Evolutionary conservation across 352 stramenopile genomes (phyloP).

Genomic region (Globisporangium okanoganense): DNA sequence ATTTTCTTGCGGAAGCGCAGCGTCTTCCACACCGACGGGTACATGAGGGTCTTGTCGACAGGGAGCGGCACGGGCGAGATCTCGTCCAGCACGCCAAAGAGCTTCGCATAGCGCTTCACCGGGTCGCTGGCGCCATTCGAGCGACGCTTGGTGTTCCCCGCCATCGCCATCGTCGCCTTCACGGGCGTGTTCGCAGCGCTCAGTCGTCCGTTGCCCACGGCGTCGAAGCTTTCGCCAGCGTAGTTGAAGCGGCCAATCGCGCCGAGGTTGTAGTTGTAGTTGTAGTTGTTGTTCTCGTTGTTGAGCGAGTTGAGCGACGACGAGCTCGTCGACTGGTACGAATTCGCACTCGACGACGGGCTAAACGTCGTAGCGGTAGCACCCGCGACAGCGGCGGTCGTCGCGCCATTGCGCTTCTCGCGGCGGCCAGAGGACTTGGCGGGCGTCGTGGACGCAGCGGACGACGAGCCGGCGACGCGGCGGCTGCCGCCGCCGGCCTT

Average conservation of each 20-base stretch:
- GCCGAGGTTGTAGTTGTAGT: conserved; percentile 13
- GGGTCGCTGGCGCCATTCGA: conserved; percentile 8
- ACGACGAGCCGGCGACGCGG: not conserved
- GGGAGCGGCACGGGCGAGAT: conserved; percentile 9
- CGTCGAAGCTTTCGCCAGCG: not conserved
- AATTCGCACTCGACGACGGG: conserved; percentile 14
- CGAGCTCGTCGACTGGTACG: conserved; percentile 22
- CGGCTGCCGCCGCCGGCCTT: conserved; percentile 13
- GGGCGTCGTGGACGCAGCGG: conserved; percentile 1
- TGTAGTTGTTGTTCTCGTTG: conserved; percentile 15
- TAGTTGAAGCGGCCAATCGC: conserved; percentile 9
- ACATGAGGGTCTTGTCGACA: conserved; percentile 38
- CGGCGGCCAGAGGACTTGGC: conserved; percentile 2
- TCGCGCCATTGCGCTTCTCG: conserved; percentile 5
- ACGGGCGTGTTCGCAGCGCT: conserved; percentile 14
- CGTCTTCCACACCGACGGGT: conserved; percentile 75
- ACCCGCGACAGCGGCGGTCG: not conserved
- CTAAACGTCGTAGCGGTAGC: conserved; percentile 6
- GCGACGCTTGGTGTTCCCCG: conserved; percentile 7
- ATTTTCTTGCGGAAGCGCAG: conserved; percentile 82
- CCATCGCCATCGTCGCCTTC: not conserved
- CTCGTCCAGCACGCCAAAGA: conserved; percentile 17
- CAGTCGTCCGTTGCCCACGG: not conserved
- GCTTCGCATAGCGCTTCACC: conserved; percentile 16
- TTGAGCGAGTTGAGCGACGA: conserved; percentile 19